phyloP scores from a whole-genome alignment of 768 basidiomycete species.

The Pisolithus tinctorius region DNA sequence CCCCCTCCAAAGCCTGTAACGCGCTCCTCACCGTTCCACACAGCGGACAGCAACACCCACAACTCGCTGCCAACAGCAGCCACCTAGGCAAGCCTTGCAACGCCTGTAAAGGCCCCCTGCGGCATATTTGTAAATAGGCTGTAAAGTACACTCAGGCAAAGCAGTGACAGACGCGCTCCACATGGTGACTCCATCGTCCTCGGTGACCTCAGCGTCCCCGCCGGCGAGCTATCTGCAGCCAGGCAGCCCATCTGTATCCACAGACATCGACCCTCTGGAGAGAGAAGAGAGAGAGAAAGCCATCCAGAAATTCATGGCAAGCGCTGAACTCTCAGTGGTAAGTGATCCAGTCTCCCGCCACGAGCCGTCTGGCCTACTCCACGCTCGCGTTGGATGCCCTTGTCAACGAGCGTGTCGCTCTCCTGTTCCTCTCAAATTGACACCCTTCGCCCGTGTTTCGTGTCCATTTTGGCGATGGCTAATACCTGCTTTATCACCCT shows the following conservation, averaged over 20 bases:
- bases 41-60: slow-evolving; percentile 29
- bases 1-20: slow-evolving; percentile 22
- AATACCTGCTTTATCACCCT: slow-evolving; percentile 24
- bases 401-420: not conserved
- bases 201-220: slow-evolving; percentile 77
- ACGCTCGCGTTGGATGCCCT: slow-evolving; percentile 18
- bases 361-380: slow-evolving; percentile 43
- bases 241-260: slow-evolving; percentile 32
- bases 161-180: slow-evolving; percentile 22
- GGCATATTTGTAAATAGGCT: slow-evolving; percentile 13
- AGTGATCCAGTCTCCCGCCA: slow-evolving; percentile 30
- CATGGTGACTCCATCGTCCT: slow-evolving; percentile 79
- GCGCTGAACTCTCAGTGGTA: slow-evolving; percentile 78
- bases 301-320: slow-evolving; percentile 68
- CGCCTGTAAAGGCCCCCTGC: slow-evolving; percentile 5
- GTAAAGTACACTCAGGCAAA: slow-evolving; percentile 11
- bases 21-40: slow-evolving; percentile 32
- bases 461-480: slow-evolving; percentile 11
- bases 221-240: slow-evolving; percentile 56
- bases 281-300: slow-evolving; percentile 59
- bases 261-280: slow-evolving; percentile 38
- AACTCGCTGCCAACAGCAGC: slow-evolving; percentile 26
- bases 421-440: not conserved
- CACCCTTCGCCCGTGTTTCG: slow-evolving; percentile 6
- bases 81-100: slow-evolving; percentile 13